Base-by-base conservation (phyloP, 1,284 basidiomycete species). In the Mycosarcoma maydis region DNA sequence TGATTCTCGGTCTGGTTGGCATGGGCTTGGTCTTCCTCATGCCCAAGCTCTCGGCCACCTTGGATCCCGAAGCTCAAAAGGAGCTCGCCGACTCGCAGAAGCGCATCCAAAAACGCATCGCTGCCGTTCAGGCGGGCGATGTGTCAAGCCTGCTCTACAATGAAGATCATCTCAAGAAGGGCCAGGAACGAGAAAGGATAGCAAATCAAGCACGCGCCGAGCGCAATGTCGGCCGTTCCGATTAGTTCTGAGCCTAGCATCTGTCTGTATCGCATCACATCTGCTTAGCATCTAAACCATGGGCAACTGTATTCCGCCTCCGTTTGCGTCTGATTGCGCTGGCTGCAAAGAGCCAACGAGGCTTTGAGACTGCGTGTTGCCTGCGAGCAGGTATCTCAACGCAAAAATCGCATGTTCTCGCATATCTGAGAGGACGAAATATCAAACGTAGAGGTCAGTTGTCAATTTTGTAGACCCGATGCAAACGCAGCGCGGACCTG, bases 381-480 rank as follows among this genome's bases (percentile, higher is more conserved):
- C 50, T 8, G 64, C 73, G 11, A 80, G 61, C 34, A 80, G 53
- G 33, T 77, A 72, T 10, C 77, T 54, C 27, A 80, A 64, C 29
- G 78, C 55, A 49, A 80, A 77, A 43, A 80, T 73, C 23, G 78
- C 78, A 33, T 78, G 75, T 36, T 80, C 78, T 16, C 77, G 71
- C 56, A 80, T 78, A 38, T 80, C 74, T 77, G 44, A 29, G 14
- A 38, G 24, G 24, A 7, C 22, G 23, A 30, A 30, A 50, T 26
- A 22, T 14, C 26, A 20, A 44, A 30, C 29, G 22, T 22, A 33
- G 5, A 17, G 14, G 34, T 51, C 38, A 34, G 27, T 33, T n/a
- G 2, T 16, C 4, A 16, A 10, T 8, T 6, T 3, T 19, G 29
- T 1, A 29, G 27, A 7, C 13, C 13, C 13, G 27, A 7, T 13